These are phyloP conservation scores for Umbelopsis vinacea DNA, from an alignment of 192 early-diverging fungal genomes.

Conservation along the genomic window DNA sequence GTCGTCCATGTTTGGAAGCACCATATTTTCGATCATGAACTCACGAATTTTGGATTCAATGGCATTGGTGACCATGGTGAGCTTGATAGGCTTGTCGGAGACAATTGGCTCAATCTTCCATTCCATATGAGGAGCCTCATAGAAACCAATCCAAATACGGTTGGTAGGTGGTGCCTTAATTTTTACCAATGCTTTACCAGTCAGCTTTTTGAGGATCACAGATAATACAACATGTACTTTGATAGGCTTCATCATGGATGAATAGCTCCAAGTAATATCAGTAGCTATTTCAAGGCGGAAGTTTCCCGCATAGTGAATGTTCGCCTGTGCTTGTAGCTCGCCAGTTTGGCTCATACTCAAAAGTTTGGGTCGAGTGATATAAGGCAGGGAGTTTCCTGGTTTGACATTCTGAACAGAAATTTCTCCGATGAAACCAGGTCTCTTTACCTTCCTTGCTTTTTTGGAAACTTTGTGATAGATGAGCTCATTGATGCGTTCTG, in stretches of 20 bases:
- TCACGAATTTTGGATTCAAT: conserved; percentile 87
- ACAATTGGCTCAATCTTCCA: conserved; percentile 80
- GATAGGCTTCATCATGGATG: conserved; percentile 62
- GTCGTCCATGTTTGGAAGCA: conserved; percentile 91
- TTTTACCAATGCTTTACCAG: conserved; percentile 74
- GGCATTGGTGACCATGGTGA: conserved; percentile 78
- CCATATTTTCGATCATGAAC: conserved; percentile 74
- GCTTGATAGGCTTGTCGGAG: conserved; percentile 81
- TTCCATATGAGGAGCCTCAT: conserved; percentile 74
- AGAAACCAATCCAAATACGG: conserved; percentile 87
- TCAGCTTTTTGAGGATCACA: conserved; percentile 72
- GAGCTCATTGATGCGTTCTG: conserved; percentile 60
- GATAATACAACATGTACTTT: conserved; percentile 78
- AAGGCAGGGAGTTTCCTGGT: conserved; percentile 78
- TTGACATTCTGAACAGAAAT: conserved; percentile 77
- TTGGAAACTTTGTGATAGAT: conserved; percentile 66
- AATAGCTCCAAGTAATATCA: conserved; percentile 60
- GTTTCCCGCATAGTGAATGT: conserved; percentile 73
- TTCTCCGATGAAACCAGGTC: conserved; percentile 76
- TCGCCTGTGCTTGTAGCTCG: conserved; percentile 74
- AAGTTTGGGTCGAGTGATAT: conserved; percentile 77
- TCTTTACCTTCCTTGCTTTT: conserved; percentile 63
- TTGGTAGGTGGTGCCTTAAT: conserved; percentile 83
- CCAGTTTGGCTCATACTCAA: conserved; percentile 72
- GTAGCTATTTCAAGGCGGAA: conserved; percentile 69